phyloP scores from a whole-genome alignment of 1,284 basidiomycete genomes.

The Boletus albobrunnescens region DNA sequence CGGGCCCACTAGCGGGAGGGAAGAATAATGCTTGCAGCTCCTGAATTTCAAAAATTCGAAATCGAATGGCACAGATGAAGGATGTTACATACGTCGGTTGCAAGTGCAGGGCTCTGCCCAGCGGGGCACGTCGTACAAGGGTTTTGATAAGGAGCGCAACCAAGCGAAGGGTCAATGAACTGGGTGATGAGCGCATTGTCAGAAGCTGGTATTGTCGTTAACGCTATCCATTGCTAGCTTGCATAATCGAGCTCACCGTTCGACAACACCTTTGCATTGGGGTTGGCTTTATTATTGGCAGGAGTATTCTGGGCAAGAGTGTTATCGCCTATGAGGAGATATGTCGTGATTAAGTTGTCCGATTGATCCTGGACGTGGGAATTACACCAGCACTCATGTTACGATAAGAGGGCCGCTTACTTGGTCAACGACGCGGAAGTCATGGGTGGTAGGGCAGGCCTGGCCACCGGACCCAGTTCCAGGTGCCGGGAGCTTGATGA shows the following conservation, averaged over 20 bases:
- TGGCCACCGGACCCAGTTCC: conserved; percentile 20
- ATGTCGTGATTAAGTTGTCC: conserved; percentile 27
- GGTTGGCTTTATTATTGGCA: conserved; percentile 23
- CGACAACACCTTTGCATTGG: conserved; percentile 21
- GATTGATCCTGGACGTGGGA: conserved; percentile 23
- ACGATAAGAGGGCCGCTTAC: neutral
- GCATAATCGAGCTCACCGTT: conserved; percentile 15
- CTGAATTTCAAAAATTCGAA: conserved; percentile 7
- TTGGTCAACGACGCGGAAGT: conserved; percentile 29
- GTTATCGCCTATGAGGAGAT: conserved; percentile 22
- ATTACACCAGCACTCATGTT: neutral
- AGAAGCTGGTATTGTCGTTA: conserved; percentile 15
- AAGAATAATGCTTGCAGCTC: conserved; percentile 24
- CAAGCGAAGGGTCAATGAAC: conserved; percentile 25
- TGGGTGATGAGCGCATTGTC: conserved; percentile 26
- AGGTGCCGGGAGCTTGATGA: conserved; percentile 19
- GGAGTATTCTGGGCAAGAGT: conserved; percentile 29
- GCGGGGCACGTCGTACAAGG: conserved; percentile 24
- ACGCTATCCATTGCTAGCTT: neutral
- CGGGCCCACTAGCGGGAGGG: conserved; percentile 26
- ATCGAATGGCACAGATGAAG: neutral
- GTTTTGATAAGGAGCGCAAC: conserved; percentile 25
- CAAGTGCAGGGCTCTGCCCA: conserved; percentile 20
- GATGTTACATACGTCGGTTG: conserved; percentile 21
- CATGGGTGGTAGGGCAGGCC: conserved; percentile 25